These are phyloP conservation scores for Corrigiola litoralis DNA, from an alignment of 179 eudicot genomes.

Conservation along the genomic window DNA sequence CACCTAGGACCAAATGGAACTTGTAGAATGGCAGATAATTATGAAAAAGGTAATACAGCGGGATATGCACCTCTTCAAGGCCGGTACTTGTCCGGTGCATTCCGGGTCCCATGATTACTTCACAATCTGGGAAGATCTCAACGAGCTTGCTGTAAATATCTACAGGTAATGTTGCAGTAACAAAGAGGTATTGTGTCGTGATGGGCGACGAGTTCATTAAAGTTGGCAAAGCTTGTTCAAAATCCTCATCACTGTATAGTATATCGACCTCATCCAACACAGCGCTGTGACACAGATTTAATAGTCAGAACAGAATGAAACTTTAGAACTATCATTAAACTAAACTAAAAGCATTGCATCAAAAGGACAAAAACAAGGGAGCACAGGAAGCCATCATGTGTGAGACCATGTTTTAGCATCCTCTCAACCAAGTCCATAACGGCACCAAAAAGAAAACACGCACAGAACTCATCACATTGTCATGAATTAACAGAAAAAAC, in stretches of 20 bases:
- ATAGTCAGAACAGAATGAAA: conserved; percentile 5
- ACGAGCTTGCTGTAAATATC: conserved; percentile 82
- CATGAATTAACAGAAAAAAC: not conserved
- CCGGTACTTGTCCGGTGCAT: conserved; percentile 86
- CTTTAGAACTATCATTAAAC: not conserved
- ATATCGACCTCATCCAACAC: conserved; percentile 93
- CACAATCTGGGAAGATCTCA: conserved; percentile 82
- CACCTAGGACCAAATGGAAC: too few species aligned
- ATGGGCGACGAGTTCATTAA: conserved; percentile 62
- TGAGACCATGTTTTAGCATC: not conserved
- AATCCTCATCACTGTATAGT: conserved; percentile 80
- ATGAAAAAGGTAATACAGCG: not conserved
- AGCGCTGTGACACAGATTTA: conserved; percentile 49
- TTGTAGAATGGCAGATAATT: not conserved
- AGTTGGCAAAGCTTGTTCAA: conserved; percentile 67
- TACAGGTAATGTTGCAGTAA: conserved; percentile 88
- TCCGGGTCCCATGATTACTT: conserved; percentile 93
- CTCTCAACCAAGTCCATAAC: conserved; percentile 5
- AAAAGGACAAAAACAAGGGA: not conserved
- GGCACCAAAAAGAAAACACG: not conserved
- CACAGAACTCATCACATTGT: not conserved
- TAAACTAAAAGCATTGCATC: not conserved
- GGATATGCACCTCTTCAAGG: conserved; percentile 73
- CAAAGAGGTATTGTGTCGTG: conserved; percentile 83
- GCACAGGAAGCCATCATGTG: not conserved